These are phyloP conservation scores for Ettlia oleoabundans DNA, from an alignment of 139 green algal genomes.

Conservation along the genomic window DNA sequence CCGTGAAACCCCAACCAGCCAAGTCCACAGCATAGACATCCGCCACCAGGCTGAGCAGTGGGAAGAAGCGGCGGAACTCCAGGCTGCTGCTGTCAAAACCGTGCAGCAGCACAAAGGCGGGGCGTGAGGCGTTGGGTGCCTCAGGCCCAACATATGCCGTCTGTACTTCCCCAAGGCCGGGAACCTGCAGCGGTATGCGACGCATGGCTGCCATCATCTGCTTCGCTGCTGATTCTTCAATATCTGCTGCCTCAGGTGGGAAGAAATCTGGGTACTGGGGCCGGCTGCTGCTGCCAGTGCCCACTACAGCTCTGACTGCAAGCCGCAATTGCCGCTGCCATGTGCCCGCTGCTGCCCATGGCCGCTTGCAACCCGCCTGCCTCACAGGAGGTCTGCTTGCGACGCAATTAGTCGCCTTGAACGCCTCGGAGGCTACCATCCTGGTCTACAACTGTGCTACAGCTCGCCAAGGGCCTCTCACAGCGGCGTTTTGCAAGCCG, in stretches of 20 bases:
- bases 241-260: slow-evolving; percentile 23
- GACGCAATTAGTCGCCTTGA: not conserved
- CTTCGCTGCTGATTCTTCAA: slow-evolving; percentile 40
- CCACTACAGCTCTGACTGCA: too few relatives aligned
- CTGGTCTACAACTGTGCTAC: too few relatives aligned
- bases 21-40: slow-evolving; percentile 82
- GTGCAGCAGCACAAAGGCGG: slow-evolving; percentile 87
- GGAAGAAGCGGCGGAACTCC: slow-evolving; percentile 87
- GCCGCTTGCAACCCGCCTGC: not conserved
- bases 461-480: too few relatives aligned
- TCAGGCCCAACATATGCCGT: slow-evolving; percentile 50
- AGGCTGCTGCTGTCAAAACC: slow-evolving; percentile 87
- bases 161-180: slow-evolving; percentile 34
- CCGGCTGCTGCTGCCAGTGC: not conserved
- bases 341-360: not conserved
- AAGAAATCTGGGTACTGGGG: slow-evolving; percentile 29
- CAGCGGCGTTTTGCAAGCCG: too few relatives aligned
- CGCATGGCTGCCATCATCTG: slow-evolving; percentile 46
- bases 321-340: not conserved
- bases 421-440: too few relatives aligned
- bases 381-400: not conserved
- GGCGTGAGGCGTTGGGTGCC: slow-evolving; percentile 14
- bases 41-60: slow-evolving; percentile 62
- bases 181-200: slow-evolving; percentile 34
- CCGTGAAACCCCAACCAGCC: slow-evolving; percentile 69